Evolutionary conservation across 2,329 filamentous ascomycete species (phyloP).

Genomic region (Cladosporium austrohemisphaericum): DNA sequence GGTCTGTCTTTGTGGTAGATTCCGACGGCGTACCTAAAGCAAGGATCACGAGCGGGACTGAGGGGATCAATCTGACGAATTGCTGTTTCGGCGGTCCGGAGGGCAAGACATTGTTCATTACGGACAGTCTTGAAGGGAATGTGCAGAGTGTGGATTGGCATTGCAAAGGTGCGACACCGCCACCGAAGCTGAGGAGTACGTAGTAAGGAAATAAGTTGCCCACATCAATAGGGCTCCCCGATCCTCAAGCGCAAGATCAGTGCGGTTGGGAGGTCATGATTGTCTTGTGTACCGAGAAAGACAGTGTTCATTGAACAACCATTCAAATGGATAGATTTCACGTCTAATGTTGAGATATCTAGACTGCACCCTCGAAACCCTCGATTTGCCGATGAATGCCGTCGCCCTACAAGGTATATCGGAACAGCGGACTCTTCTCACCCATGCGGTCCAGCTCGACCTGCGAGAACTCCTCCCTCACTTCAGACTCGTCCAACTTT

Average conservation of each 20-base stretch:
- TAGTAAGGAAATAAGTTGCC: too few relatives aligned
- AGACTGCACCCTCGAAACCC: too few relatives aligned
- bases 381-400: too few relatives aligned
- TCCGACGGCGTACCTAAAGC: slow-evolving; percentile 4
- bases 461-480: slow-evolving; percentile 33
- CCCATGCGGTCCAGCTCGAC: slow-evolving; percentile 37
- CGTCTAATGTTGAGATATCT: too few relatives aligned
- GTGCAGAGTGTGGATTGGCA: slow-evolving; percentile 4
- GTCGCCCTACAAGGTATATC: slow-evolving; percentile 30
- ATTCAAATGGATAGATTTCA: too few relatives aligned
- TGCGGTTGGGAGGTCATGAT: too few relatives aligned
- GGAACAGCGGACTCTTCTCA: slow-evolving; percentile 38
- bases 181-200: too few relatives aligned
- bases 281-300: too few relatives aligned
- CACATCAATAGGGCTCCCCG: too few relatives aligned
- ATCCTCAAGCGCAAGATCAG: too few relatives aligned
- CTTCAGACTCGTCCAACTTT: slow-evolving; percentile 31
- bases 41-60: background rate
- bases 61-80: slow-evolving; percentile 6
- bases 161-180: slow-evolving; percentile 1
- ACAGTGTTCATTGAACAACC: too few relatives aligned
- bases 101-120: slow-evolving; percentile 9
- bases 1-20: background rate
- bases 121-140: slow-evolving; percentile 7
- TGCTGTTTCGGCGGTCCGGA: slow-evolving; percentile 10